Evolutionary conservation across 352 stramenopile species (phyloP).

Genomic region (Globisporangium irregulare): DNA sequence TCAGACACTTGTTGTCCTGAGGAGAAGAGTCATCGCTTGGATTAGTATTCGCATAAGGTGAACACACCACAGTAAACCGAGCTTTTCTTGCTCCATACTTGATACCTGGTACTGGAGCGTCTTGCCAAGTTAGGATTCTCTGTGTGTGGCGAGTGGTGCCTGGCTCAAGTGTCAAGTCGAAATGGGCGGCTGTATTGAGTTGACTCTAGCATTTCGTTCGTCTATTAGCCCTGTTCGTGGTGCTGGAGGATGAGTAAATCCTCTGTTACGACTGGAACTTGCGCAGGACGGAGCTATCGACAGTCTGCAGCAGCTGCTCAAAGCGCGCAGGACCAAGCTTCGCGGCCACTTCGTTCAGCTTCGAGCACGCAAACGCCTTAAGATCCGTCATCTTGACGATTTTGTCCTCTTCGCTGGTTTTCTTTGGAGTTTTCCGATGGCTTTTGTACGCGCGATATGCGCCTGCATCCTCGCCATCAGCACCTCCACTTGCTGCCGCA

Average conservation of each 20-base stretch:
- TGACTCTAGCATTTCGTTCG: slow-evolving; percentile 3
- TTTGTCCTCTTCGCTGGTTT: slow-evolving; percentile 29
- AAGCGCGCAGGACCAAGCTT: slow-evolving; percentile 44
- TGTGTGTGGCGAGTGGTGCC: too few relatives aligned
- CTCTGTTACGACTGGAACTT: slow-evolving; percentile 36
- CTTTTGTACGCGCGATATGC: slow-evolving; percentile 57
- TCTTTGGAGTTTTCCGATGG: slow-evolving; percentile 30
- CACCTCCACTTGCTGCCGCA: not conserved
- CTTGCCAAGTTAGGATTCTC: too few relatives aligned
- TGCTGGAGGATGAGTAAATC: not conserved
- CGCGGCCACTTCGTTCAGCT: slow-evolving; percentile 37
- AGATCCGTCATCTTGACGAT: slow-evolving; percentile 41
- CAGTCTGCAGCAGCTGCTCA: slow-evolving; percentile 46
- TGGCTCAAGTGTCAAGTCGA: not conserved
- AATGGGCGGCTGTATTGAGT: not conserved
- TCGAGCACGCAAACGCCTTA: slow-evolving; percentile 35
- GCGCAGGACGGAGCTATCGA: slow-evolving; percentile 55
- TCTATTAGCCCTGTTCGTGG: not conserved
- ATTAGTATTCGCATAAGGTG: not conserved
- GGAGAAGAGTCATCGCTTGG: not conserved
- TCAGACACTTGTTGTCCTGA: not conserved
- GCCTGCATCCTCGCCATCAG: slow-evolving; percentile 13
- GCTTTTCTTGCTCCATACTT: too few relatives aligned
- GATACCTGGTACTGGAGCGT: too few relatives aligned
- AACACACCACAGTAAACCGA: too few relatives aligned